Percentiles rank a stretch among this genome's conserved stretches.
phyloP scores from a whole-genome alignment of 2,329 filamentous ascomycete genomes.

The Aschersonia sp. region DNA sequence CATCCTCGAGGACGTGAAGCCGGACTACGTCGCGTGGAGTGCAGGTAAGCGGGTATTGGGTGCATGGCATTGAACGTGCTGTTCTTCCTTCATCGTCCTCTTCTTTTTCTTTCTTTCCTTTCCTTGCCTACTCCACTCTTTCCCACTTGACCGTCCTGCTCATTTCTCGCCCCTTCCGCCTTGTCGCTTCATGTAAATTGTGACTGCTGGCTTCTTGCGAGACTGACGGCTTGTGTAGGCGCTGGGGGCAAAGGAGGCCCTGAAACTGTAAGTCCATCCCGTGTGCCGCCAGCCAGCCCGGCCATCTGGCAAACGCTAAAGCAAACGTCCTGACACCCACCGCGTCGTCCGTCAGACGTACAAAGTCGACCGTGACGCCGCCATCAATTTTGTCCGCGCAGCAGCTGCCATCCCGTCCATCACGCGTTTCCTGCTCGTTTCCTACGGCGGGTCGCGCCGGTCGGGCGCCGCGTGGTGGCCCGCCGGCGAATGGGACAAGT shows the following conservation, averaged over 20 bases:
- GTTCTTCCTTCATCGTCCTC: not conserved
- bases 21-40: constrained; percentile 55
- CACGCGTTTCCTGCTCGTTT: constrained; percentile 50
- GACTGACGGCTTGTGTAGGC: constrained; percentile 16
- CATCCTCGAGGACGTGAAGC: constrained; percentile 44
- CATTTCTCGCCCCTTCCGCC: too few species aligned
- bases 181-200: too few species aligned
- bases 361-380: constrained; percentile 48
- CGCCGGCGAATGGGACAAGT: constrained; percentile 31
- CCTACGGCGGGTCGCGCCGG: constrained; percentile 41
- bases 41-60: constrained; percentile 31
- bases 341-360: constrained; percentile 25
- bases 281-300: too few species aligned
- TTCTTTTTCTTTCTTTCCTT: too few species aligned
- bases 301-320: not conserved
- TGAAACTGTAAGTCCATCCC: constrained; percentile 21
- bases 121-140: too few species aligned
- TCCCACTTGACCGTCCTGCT: too few species aligned
- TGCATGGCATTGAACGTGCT: too few species aligned
- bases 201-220: not conserved
- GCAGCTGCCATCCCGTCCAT: constrained; percentile 37
- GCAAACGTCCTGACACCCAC: not conserved
- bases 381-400: constrained; percentile 45
- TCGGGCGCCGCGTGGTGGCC: constrained; percentile 40
- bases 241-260: constrained; percentile 45